Base-by-base conservation (phyloP, 2,329 filamentous ascomycete genomes). In the Botrytis deweyae region DNA sequence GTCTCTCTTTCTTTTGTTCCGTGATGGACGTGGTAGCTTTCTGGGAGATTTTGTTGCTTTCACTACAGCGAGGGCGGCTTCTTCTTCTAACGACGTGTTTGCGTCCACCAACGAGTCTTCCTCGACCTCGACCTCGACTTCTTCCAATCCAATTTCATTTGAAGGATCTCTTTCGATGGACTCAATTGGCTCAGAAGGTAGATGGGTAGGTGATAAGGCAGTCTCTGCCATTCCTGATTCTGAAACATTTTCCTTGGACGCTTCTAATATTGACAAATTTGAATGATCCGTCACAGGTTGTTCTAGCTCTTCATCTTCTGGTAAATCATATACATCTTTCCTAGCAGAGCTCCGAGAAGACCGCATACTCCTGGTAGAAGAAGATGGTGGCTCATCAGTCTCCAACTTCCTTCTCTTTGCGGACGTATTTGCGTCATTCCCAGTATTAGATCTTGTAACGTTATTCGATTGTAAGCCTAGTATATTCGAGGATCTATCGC, bases 361-460 rank as follows among this genome's bases (percentile, higher is more conserved):
- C 70, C 78, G 75, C 33, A 77, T 76, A 64, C 76, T 80, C 73
- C 76, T 74, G 18, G 73, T 72, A 29, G 78, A 79, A 49, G 77
- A 76, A 29, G 77, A 70, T 9, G 75, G 73, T 2, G 73, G 38
- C 20, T 64, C 63, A 73, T 80, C 78, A 7, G 66, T 78, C 40
- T 80, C 72, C 18, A 80, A 72, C 68, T 79, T 81, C 62, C 76
- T 78, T 64, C 80, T 79, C 73, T 81, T 81, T 33, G 78, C 79
- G 68, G 80, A 81, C 20, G 75, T 81, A 61, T 81, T 81, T n/a
- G 80, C 80, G 75, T 81, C 78, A 38, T 77, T 77, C n/a, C 73
- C 72, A 42, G 73, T 76, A 44, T 75, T 74, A 14, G 73, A 74
- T 44, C 66, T 62, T n/a, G 63, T 38, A 67, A 61, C n/a, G 52